These are phyloP conservation scores for Xylaria flabelliformis DNA, from an alignment of 495 filamentous ascomycete genomes.

Conservation along the genomic window DNA sequence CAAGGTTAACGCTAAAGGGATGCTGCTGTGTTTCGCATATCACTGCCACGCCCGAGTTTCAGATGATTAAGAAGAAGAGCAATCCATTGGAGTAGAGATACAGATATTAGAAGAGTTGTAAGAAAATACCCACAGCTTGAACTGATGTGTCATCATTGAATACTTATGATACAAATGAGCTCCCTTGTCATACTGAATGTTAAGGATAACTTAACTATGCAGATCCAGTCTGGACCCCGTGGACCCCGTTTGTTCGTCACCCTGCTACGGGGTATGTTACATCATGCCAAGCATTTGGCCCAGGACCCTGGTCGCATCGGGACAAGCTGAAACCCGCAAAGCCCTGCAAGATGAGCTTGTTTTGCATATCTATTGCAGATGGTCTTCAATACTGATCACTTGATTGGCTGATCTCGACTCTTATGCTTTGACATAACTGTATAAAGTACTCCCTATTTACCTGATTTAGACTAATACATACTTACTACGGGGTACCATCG, in stretches of 20 bases:
- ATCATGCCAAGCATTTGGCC: not conserved
- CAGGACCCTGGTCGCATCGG: not conserved
- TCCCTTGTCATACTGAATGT: not conserved
- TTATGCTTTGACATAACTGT: not conserved
- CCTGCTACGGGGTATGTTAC: not conserved
- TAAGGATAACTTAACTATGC: not conserved
- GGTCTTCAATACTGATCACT: not conserved
- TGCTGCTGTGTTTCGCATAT: not conserved
- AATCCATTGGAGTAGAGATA: not conserved
- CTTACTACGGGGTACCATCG: not conserved
- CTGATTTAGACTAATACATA: not conserved
- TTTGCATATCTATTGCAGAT: not conserved
- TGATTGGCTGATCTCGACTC: not conserved
- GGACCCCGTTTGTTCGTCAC: not conserved
- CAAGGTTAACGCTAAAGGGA: not conserved
- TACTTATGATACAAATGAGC: not conserved
- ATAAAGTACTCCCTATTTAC: not conserved
- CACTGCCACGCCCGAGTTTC: slow-evolving; percentile 13
- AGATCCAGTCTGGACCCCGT: not conserved
- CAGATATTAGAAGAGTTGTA: not conserved
- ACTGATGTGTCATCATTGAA: not conserved
- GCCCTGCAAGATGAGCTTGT: slow-evolving; percentile 9
- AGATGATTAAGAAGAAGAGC: not conserved
- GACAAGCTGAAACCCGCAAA: slow-evolving; percentile 8
- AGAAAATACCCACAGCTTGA: too few relatives aligned